phyloP scores from a whole-genome alignment of 2,329 filamentous ascomycete species.

The Colletotrichum neosansevieriae region DNA sequence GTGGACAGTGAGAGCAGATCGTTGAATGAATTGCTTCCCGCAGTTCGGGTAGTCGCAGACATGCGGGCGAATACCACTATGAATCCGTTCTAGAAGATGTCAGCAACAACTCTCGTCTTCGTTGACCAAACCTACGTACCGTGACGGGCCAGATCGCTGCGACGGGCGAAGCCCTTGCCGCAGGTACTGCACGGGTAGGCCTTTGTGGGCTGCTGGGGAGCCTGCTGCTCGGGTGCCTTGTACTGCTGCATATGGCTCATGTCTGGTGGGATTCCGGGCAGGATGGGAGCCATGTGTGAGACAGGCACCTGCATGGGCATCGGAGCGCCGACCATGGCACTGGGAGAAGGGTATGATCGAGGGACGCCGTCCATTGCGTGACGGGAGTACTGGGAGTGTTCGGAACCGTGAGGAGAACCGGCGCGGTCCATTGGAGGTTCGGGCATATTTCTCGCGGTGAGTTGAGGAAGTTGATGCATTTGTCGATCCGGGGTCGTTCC shows the following conservation, averaged over 20 bases:
- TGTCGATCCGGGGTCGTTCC: conserved; percentile 45
- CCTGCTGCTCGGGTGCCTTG: conserved; percentile 41
- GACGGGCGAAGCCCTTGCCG: conserved; percentile 89
- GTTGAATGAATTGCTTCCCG: conserved; percentile 96
- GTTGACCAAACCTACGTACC: conserved; percentile 70
- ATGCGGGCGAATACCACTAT: conserved; percentile 90
- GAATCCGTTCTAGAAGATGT: conserved; percentile 82
- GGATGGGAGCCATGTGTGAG: conserved; percentile 51
- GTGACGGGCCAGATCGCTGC: conserved; percentile 94
- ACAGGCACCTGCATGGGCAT: conserved; percentile 58
- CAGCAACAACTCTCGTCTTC: conserved; percentile 27
- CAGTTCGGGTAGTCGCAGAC: conserved; percentile 91
- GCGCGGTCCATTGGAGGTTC: conserved; percentile 62
- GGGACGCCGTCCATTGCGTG: conserved; percentile 58
- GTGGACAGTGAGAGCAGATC: conserved; percentile 95
- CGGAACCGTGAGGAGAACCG: conserved; percentile 70
- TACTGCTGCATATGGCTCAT: conserved; percentile 46
- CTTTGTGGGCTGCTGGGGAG: conserved; percentile 38
- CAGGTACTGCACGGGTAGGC: conserved; percentile 85
- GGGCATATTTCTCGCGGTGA: conserved; percentile 43
- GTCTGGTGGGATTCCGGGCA: conserved; percentile 54
- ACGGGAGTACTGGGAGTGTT: conserved; percentile 68
- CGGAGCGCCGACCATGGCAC: conserved; percentile 57
- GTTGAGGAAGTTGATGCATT: conserved; percentile 44
- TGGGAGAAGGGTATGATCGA: conserved; percentile 66